Conservation (phyloP, 768 basidiomycete genomes). For the Multifurca ochricompacta region DNA sequence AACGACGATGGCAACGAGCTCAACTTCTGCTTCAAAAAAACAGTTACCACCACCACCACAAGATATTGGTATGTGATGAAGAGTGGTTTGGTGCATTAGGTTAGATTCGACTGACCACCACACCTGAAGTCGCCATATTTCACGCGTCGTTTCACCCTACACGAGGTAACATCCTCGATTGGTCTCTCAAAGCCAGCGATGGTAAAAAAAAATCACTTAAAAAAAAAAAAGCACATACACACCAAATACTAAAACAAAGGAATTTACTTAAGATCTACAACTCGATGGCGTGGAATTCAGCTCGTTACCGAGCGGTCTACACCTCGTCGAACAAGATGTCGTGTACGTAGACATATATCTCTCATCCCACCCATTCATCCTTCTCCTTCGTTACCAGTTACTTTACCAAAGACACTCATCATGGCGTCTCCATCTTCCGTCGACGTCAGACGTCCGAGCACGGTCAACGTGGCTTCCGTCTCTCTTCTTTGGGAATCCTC, state of each 20-base stretch:
- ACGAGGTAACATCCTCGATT: slow-evolving; percentile 71
- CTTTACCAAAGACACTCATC: slow-evolving; percentile 60
- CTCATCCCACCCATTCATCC: slow-evolving; percentile 1
- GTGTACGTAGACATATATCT: slow-evolving; percentile 43
- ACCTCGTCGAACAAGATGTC: slow-evolving; percentile 70
- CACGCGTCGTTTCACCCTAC: slow-evolving; percentile 83
- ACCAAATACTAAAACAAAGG: no score
- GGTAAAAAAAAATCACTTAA: no score
- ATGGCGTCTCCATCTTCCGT: slow-evolving; percentile 69
- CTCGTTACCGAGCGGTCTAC: slow-evolving; percentile 73
- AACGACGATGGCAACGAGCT: slow-evolving; percentile 2
- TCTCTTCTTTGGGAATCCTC: slow-evolving; percentile 70
- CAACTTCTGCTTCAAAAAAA: background rate
- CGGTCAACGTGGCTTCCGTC: slow-evolving; percentile 72
- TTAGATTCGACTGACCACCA: background rate
- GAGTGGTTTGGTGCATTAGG: no score
- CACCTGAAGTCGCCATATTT: slow-evolving; percentile 62
- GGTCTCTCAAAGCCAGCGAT: slow-evolving; percentile 64
- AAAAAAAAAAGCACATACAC: no score
- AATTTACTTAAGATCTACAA: slow-evolving; percentile 47
- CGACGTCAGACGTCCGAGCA: slow-evolving; percentile 58
- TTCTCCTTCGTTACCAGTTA: slow-evolving; percentile 37
- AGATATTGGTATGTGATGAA: slow-evolving; percentile 9
- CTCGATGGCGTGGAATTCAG: slow-evolving; percentile 74
- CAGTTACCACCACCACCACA: no score